Base-by-base conservation (phyloP, 352 stramenopile species). In the Pythium sp. region DNA sequence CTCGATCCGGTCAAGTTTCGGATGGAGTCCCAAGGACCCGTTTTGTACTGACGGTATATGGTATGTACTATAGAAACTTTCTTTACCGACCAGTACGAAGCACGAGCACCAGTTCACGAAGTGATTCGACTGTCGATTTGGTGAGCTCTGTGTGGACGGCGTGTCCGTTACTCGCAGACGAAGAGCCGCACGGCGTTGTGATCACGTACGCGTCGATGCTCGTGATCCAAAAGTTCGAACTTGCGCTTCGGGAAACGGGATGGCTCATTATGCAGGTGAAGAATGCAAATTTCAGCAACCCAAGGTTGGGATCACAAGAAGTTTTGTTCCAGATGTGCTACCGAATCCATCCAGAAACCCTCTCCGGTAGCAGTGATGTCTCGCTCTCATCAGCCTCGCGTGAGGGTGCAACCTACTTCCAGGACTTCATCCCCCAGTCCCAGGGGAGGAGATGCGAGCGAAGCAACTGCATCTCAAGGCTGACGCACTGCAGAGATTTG, bases 391-490 rank as follows among this genome's bases (percentile, higher is more conserved):
- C 8, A 12, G 2, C 34, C 34, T 28, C 11, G 8, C 20, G 6
- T n/a, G 34, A 28, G 8, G 15, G 3, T 56, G 5, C 36, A n/a
- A n/a, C 53, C 6, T 62, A 62, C 55, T 56, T 68, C 9, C n/a
- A 68, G 54, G 22, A 58, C 34, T 62, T 63, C 56, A 56, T 68
- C 18, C 38, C 57, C 26, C 30, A 34, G 24, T 8, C 53, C 12
- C 55, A 63, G 41, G 26, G 20, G 56, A 68, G 20, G 24, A 49
- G 24, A 58, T 58, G 38, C 63, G 54, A 9, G 32, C 36, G 22
- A 47, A 57, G 20, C 38, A 38, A 11, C 63, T 68, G 12, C 26
- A 54, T 8, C 28, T 68, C 9, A 54, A 68, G 36, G 30, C 55
- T 22, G 20, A 14, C 5, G 7, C 56, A 18, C 22, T 68, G 14